phyloP scores from a whole-genome alignment of 192 early-diverging fungal species.

The Chytriomyces hyalinus region DNA sequence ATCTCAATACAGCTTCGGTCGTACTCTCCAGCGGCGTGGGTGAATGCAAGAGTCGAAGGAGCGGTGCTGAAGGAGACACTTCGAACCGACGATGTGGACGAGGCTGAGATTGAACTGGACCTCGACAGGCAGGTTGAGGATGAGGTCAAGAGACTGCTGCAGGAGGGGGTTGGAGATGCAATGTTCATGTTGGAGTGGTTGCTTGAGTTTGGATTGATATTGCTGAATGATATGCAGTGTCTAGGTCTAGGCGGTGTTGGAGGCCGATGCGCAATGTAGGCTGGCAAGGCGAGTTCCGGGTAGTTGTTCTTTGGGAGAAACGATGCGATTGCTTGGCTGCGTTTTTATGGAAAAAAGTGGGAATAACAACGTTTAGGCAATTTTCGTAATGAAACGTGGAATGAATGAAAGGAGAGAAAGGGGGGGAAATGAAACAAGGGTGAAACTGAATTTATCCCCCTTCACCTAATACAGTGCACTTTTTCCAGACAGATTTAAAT shows the following conservation, averaged over 20 bases:
- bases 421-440: neutral
- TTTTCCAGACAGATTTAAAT: neutral
- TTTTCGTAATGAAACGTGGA: neutral
- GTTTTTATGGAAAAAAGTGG: neutral
- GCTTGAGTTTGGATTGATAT: no score
- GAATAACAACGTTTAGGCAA: neutral
- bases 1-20: slow-evolving; percentile 6
- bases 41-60: neutral
- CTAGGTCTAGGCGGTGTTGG: slow-evolving; percentile 3
- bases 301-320: neutral
- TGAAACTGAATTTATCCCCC: neutral
- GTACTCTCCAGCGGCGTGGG: slow-evolving; percentile 7
- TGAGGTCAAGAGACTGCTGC: neutral
- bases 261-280: neutral
- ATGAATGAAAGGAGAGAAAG: neutral
- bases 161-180: neutral
- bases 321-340: neutral
- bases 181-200: neutral
- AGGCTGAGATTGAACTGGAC: neutral
- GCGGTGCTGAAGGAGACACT: neutral
- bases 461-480: neutral
- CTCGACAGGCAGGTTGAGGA: neutral
- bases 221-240: neutral
- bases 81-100: neutral
- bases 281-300: neutral